Percentiles rank a stretch among this genome's conserved stretches.
Evolutionary conservation across 2,329 filamentous ascomycete genomes (phyloP).

Genomic region (Cladophialophora yegresii): DNA sequence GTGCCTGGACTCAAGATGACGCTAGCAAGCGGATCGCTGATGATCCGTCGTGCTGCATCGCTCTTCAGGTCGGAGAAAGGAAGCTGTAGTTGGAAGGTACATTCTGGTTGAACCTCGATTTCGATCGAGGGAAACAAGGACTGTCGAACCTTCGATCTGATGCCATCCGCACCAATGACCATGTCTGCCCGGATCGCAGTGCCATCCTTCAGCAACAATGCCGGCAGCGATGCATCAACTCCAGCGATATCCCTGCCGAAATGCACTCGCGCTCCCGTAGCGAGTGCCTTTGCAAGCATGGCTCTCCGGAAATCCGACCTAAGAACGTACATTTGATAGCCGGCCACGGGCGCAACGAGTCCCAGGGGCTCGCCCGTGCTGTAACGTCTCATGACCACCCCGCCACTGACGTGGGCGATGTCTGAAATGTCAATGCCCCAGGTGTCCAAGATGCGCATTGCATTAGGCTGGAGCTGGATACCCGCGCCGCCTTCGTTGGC

Average conservation of each 20-base stretch:
- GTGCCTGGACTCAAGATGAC: neutral
- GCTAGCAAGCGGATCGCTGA: neutral
- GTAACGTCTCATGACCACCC: conserved; percentile 7
- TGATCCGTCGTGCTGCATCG: neutral
- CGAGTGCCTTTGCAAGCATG: conserved; percentile 9
- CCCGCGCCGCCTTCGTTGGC: conserved; percentile 16
- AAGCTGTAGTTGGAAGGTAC: neutral
- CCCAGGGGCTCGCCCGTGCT: neutral
- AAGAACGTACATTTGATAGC: conserved; percentile 9
- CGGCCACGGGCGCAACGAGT: neutral
- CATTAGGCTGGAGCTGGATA: conserved; percentile 13
- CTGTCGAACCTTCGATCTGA: conserved; percentile 1
- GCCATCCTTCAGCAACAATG: conserved; percentile 7
- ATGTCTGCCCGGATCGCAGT: neutral
- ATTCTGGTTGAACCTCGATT: neutral
- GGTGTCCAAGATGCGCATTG: neutral
- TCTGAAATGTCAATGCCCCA: conserved; percentile 5
- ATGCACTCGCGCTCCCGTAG: neutral
- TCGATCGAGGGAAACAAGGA: conserved; percentile 1
- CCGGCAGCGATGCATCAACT: conserved; percentile 5
- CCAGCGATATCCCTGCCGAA: conserved; percentile 8
- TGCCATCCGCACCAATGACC: conserved; percentile 1
- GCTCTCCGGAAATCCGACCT: conserved; percentile 15
- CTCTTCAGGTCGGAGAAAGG: conserved; percentile 4
- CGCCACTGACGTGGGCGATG: conserved; percentile 4